Evolutionary conservation across 768 basidiomycete genomes (phyloP), one percentile per base, ranked within the genome.

Genomic region (Trametes coccinea): DNA sequence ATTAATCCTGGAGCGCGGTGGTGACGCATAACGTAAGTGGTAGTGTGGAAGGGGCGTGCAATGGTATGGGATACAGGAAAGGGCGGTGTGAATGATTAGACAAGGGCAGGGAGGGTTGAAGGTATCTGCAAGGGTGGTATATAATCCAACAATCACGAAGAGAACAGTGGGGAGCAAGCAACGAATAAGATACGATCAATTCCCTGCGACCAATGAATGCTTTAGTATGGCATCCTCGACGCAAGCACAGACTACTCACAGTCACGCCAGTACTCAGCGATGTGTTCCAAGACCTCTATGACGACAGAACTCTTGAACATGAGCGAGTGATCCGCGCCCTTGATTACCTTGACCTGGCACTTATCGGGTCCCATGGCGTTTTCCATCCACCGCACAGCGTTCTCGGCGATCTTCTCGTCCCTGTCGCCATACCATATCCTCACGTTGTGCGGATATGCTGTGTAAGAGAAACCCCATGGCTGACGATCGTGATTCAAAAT

Each of bases 381-480:
- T 74, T 95, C 92, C 90, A 95, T 92, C 93, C 93, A 96, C 67
- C 90, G 77, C 43, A 98, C 88, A 47, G 93, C 91, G 67, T 89
- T 87, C 72, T 96, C 90, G 37, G 89, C 88, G 62, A 99, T 96
- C 76, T 89, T 90, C 75, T 98, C 96, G 73, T 99, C 96, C 65
- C 81, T 84, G 67, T 94, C 91, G 2, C 96, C 96, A 66, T 94
- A 94, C 93, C 93, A 98, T 43, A 99, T 87, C 45, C 84, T 84
- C 48, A 92, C 89, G 31, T 76, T 79, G 68, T 90, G 88, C 13
- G 85, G 84, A 65, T 95, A 90, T 22, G 90, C 82, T 14, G 82
- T 73, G 71, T 98, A 98, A 9, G 87, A 88, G 76, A 97, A 95
- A 0, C 93, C 96, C 91, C 92, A 93, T 1, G 91, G 87, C 64